These are phyloP conservation scores for Rhodotorula sp. DNA, from an alignment of 1,284 basidiomycete species.

Conservation along the genomic window DNA sequence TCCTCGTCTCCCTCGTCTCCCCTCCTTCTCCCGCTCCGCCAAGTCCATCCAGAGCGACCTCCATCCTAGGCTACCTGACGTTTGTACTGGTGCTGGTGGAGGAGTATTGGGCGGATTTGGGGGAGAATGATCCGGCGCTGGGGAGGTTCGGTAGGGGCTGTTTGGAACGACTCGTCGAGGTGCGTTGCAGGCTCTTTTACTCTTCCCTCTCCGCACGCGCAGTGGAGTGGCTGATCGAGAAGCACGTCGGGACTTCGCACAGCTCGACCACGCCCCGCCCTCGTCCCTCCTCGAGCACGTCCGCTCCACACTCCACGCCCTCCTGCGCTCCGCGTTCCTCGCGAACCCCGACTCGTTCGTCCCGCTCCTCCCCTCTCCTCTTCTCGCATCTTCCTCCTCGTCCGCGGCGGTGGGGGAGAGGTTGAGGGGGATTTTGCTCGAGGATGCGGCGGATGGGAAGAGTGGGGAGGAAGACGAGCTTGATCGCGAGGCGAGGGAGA, in stretches of 20 bases:
- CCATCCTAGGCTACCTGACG: slow-evolving; percentile 76
- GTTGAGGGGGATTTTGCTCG: slow-evolving; percentile 10
- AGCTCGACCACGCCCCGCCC: neutral
- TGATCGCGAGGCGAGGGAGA: slow-evolving; percentile 5
- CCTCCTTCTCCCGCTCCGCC: neutral
- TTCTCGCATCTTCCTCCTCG: slow-evolving; percentile 1
- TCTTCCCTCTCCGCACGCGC: neutral
- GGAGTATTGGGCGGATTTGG: slow-evolving; percentile 72
- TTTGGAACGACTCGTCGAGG: slow-evolving; percentile 70
- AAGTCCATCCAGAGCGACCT: neutral
- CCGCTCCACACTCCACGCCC: neutral
- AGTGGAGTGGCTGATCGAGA: neutral
- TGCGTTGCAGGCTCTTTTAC: slow-evolving; percentile 47
- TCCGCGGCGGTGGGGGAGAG: neutral
- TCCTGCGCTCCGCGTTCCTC: slow-evolving; percentile 31
- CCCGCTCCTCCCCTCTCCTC: slow-evolving; percentile 9
- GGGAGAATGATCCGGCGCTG: slow-evolving; percentile 47
- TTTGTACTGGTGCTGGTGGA: slow-evolving; percentile 75
- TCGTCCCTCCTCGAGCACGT: slow-evolving; percentile 1
- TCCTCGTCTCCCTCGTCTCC: slow-evolving; percentile 75
- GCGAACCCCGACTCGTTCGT: slow-evolving; percentile 35
- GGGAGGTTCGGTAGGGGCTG: slow-evolving; percentile 48
- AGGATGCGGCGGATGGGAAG: neutral
- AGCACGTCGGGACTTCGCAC: neutral
- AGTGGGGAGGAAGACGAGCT: neutral